Conservation (phyloP, 257 asterid species). For the Echites panduratus region DNA sequence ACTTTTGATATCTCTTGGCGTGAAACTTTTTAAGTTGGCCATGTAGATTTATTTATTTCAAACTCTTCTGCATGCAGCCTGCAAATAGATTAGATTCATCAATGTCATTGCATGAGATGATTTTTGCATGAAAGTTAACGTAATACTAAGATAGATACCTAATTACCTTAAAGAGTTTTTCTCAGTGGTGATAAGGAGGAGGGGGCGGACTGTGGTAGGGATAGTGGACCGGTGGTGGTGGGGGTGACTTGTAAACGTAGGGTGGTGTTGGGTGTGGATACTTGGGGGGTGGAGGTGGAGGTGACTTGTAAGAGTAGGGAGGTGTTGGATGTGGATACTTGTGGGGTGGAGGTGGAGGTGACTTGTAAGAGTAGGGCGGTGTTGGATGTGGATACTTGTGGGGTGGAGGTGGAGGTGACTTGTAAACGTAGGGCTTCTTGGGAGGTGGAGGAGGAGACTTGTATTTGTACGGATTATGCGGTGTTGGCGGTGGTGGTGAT, state of each 20-base stretch:
- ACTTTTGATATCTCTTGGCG: background rate
- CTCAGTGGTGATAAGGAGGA: background rate
- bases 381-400: too few species aligned
- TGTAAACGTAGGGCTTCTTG: too few species aligned
- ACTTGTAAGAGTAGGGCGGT: background rate
- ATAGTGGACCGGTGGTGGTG: constrained; percentile 1
- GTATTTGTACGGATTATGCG: background rate
- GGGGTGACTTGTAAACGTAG: background rate
- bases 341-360: background rate
- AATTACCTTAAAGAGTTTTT: background rate
- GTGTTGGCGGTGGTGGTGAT: background rate
- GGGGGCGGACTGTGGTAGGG: background rate
- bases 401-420: background rate
- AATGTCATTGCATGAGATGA: background rate
- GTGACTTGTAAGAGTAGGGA: background rate
- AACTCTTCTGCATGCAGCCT: background rate
- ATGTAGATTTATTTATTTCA: background rate
- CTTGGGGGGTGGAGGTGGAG: too few species aligned
- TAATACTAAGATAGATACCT: background rate
- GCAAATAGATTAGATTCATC: background rate
- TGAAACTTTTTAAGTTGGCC: background rate
- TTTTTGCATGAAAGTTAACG: background rate
- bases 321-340: background rate
- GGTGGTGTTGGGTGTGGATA: background rate
- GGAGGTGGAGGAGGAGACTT: background rate